These are phyloP conservation scores for Penicillium bovifimosum DNA, from an alignment of 495 filamentous ascomycete species.

Conservation along the genomic window DNA sequence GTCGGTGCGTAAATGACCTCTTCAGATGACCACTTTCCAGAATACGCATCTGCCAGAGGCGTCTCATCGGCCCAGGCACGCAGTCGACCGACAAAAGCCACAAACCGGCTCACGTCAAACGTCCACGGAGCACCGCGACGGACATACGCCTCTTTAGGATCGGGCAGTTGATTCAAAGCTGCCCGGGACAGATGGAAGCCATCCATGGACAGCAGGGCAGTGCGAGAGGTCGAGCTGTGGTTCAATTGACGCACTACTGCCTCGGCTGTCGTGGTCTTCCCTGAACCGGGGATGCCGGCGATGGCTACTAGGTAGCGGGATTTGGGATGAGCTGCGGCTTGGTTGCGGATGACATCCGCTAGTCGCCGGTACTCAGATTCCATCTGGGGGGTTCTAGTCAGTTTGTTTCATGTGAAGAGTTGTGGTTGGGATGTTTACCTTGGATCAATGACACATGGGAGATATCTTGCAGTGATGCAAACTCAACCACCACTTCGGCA, in stretches of 20 bases:
- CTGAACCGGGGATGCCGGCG: conserved; percentile 43
- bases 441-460: neutral
- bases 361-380: conserved; percentile 23
- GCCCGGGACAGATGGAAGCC: conserved; percentile 38
- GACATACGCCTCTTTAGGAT: conserved; percentile 31
- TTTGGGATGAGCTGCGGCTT: conserved; percentile 17
- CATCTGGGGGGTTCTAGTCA: conserved; percentile 10
- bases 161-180: conserved; percentile 31
- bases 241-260: conserved; percentile 32
- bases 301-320: conserved; percentile 35
- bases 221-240: conserved; percentile 1
- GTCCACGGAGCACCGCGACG: conserved; percentile 42
- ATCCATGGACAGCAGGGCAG: conserved; percentile 37
- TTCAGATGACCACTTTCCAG: neutral
- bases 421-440: neutral
- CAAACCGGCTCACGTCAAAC: conserved; percentile 31
- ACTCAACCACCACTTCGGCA: neutral
- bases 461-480: neutral
- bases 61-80: conserved; percentile 22
- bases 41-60: conserved; percentile 7
- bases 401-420: neutral
- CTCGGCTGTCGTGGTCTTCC: conserved; percentile 44
- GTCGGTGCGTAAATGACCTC: conserved; percentile 27
- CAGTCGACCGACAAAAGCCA: conserved; percentile 21
- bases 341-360: conserved; percentile 17